phyloP scores from a whole-genome alignment of 345 rosid species.

The Tarenaya hassleriana region DNA sequence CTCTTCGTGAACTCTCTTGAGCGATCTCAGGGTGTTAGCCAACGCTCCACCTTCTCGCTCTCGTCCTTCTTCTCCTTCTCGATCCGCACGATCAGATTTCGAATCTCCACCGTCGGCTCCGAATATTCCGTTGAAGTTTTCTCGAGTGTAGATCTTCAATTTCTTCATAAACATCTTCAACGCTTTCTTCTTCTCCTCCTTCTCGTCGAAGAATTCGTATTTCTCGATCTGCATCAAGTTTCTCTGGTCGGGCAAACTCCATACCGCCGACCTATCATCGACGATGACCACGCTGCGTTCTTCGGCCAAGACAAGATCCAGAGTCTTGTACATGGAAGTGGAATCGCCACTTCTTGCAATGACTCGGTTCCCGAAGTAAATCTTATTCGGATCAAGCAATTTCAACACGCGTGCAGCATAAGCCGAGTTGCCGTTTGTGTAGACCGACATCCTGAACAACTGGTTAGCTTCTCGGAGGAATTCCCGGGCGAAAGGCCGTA shows the following conservation, averaged over 20 bases:
- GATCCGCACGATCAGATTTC: background rate
- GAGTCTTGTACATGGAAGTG: background rate
- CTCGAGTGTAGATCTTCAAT: too few relatives aligned
- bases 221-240: slow-evolving; percentile 13
- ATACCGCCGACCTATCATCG: slow-evolving; percentile 13
- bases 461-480: slow-evolving; percentile 17
- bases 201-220: background rate
- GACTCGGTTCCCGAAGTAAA: slow-evolving; percentile 16
- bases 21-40: slow-evolving; percentile 2
- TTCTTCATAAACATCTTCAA: too few relatives aligned
- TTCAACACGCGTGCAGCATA: slow-evolving; percentile 8
- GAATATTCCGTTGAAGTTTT: too few relatives aligned
- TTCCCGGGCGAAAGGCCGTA: slow-evolving; percentile 11
- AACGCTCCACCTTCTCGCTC: slow-evolving; percentile 3
- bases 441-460: slow-evolving; percentile 16
- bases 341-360: slow-evolving; percentile 3
- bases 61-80: slow-evolving; percentile 13
- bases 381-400: slow-evolving; percentile 8
- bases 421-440: slow-evolving; percentile 3
- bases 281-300: slow-evolving; percentile 16
- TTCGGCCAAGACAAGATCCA: slow-evolving; percentile 11
- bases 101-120: too few relatives aligned
- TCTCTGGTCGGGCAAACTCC: slow-evolving; percentile 13
- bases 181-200: background rate
- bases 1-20: slow-evolving; percentile 14